phyloP scores from a whole-genome alignment of 2,329 filamentous ascomycete genomes.

The Colletotrichum sp. region DNA sequence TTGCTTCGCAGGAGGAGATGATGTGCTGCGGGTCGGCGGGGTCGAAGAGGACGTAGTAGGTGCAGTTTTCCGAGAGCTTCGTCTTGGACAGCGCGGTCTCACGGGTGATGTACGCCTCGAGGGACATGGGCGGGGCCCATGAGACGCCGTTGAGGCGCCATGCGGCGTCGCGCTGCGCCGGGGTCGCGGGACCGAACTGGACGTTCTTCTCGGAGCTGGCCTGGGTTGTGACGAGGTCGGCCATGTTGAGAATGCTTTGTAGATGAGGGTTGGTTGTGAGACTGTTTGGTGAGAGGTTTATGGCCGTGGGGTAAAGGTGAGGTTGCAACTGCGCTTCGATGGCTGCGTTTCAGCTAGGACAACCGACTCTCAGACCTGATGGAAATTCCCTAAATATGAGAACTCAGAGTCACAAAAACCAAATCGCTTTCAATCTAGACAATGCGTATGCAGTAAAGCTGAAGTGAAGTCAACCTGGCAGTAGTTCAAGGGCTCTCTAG shows the following conservation, averaged over 20 bases:
- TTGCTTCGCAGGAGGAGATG: slow-evolving; percentile 36
- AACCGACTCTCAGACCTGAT: background rate
- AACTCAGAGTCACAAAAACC: background rate
- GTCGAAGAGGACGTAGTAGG: slow-evolving; percentile 35
- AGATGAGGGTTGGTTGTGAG: background rate
- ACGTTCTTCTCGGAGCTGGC: slow-evolving; percentile 20
- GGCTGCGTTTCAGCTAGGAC: background rate
- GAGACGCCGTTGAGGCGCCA: slow-evolving; percentile 34
- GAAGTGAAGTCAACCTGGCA: background rate
- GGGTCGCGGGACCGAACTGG: slow-evolving; percentile 31
- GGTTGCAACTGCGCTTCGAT: background rate
- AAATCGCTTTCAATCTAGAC: background rate
- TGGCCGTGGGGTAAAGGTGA: background rate
- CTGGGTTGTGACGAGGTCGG: background rate
- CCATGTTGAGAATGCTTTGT: background rate
- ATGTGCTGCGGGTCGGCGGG: slow-evolving; percentile 31
- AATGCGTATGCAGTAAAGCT: background rate
- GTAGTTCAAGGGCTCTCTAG: background rate
- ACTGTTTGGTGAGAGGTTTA: background rate
- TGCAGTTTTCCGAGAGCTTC: slow-evolving; percentile 28
- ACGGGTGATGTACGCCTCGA: slow-evolving; percentile 32
- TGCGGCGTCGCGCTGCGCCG: slow-evolving; percentile 30
- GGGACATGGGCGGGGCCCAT: slow-evolving; percentile 33
- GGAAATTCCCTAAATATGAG: background rate
- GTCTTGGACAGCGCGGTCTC: slow-evolving; percentile 30